These are phyloP conservation scores for Rhizopogon salebrosus DNA, from an alignment of 768 basidiomycete genomes.

Conservation along the genomic window DNA sequence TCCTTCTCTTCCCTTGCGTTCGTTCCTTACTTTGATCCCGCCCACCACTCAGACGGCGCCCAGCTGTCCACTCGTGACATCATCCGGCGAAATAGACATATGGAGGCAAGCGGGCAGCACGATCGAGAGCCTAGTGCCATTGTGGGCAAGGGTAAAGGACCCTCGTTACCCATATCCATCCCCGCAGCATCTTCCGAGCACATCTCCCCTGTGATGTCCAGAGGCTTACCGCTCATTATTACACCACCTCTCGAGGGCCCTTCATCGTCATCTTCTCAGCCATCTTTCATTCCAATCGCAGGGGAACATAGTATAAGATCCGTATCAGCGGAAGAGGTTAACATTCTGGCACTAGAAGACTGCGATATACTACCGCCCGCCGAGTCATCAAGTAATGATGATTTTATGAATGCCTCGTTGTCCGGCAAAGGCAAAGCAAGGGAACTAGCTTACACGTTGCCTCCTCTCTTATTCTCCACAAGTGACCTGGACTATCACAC, in stretches of 20 bases:
- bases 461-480: constrained; percentile 59
- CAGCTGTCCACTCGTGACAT: neutral
- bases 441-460: constrained; percentile 52
- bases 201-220: neutral
- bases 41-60: neutral
- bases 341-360: neutral
- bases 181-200: constrained; percentile 29
- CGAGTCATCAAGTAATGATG: constrained; percentile 3
- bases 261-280: constrained; percentile 11
- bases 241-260: constrained; percentile 5
- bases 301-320: neutral
- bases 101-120: constrained; percentile 3
- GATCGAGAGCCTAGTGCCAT: constrained; percentile 25
- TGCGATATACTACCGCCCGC: neutral
- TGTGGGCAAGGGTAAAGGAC: constrained; percentile 50
- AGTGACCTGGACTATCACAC: constrained; percentile 43
- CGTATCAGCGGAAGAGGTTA: neutral
- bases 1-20: constrained; percentile 6
- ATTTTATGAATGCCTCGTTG: constrained; percentile 19
- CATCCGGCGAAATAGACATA: neutral
- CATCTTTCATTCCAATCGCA: neutral
- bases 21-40: constrained; percentile 3
- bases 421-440: constrained; percentile 51
- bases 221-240: constrained; percentile 9
- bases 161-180: constrained; percentile 51